Base-by-base conservation (phyloP, 164 flowering plant genomes). In the Vitis rupestris region DNA sequence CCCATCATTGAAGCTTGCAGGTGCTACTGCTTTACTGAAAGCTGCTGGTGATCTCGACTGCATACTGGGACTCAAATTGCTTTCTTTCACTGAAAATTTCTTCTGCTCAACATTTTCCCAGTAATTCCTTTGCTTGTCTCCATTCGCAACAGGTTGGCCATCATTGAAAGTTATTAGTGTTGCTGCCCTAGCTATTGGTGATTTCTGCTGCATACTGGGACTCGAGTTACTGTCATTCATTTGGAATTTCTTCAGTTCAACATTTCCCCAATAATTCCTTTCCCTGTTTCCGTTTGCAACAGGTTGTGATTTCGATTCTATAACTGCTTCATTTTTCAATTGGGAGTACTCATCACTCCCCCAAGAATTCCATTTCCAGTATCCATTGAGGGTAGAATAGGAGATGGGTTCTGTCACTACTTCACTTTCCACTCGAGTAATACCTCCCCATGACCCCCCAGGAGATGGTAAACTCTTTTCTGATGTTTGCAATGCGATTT, bases 291-390 rank as follows among this genome's bases (percentile, higher is more conserved):
- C 27, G 44, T 15, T 48, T 53, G 23, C 11, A 23, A n/a, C 8
- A 16, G 31, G 53, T 10, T 17, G 59, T 44, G 67, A 63, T 48
- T 1, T 13, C 15, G 63, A 10, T 57, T 37, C 56, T 12, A 10
- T 13, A 3, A 11, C 52, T 58, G 61, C 19, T 29, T 19, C 59
- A 17, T 23, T 9, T 37, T 52, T 23, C 53, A 37, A 0, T 37
- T 37, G 44, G 44, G 44, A 37, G 44, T 37, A 6, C 44, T 37
- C 44, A 37, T 37, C 44, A 37, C 44, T 37, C 7, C 44, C 44
- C 44, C 44, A 37, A 6, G 44, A 37, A 37, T 37, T 57, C 23
- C 69, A 53, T 53, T 54, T 13, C 60, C 69, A 66, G 59, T 13
- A 23, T 27, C 9, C 14, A 44, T 15, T 48, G 50, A 30, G 5